Evolutionary conservation across 371 early-diverging fungal genomes (phyloP).

Genomic region (Capillidium rhysosporum): DNA sequence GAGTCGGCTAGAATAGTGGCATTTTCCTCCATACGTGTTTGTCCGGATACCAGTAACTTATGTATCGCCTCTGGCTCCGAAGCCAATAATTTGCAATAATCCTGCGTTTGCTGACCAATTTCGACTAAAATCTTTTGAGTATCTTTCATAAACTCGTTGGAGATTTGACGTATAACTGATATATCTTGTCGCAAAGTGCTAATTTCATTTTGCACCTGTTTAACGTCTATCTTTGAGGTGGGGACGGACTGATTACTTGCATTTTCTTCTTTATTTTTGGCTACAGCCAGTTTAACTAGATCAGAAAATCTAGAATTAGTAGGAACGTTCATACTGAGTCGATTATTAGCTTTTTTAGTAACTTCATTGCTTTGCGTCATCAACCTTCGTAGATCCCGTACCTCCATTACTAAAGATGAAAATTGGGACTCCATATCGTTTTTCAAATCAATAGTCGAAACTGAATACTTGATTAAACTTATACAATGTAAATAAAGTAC

Average conservation of each 20-base stretch:
- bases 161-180: constrained; percentile 7
- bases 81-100: constrained; percentile 14
- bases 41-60: constrained; percentile 28
- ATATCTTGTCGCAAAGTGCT: constrained; percentile 1
- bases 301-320: not conserved
- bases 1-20: constrained; percentile 26
- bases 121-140: constrained; percentile 13
- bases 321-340: not conserved
- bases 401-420: constrained; percentile 15
- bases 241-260: not conserved
- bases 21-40: constrained; percentile 28
- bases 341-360: constrained; percentile 12
- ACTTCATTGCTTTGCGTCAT: constrained; percentile 12
- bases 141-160: constrained; percentile 15
- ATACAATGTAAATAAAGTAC: constrained; percentile 14
- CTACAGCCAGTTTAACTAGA: not conserved
- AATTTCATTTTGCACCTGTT: not conserved
- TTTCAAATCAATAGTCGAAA: constrained; percentile 9
- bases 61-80: constrained; percentile 13
- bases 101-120: constrained; percentile 16
- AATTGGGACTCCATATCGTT: constrained; percentile 17
- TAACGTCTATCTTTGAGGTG: not conserved
- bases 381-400: constrained; percentile 15
- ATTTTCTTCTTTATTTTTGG: constrained; percentile 3
- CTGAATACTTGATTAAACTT: not conserved